Evolutionary conservation across 192 early-diverging fungal species (phyloP).

Genomic region (Linnemannia hyalina): DNA sequence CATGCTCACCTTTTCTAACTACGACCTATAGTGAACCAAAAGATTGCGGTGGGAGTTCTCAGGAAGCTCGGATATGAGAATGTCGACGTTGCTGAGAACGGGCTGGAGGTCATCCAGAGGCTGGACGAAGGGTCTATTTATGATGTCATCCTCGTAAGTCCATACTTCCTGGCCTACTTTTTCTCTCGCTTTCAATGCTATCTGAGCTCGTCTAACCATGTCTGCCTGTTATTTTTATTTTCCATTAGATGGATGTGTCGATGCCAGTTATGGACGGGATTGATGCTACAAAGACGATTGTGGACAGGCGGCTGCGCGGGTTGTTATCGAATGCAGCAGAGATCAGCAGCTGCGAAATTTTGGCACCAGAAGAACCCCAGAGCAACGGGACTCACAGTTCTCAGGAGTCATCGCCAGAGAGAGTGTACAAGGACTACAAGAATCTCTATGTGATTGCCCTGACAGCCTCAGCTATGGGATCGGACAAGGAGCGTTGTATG

Average conservation of each 20-base stretch:
- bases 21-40: conserved; percentile 61
- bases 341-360: neutral
- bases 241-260: conserved; percentile 59
- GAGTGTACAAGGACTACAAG: conserved; percentile 36
- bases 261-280: conserved; percentile 67
- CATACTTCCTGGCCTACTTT: neutral
- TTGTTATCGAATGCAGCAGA: conserved; percentile 9
- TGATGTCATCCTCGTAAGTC: conserved; percentile 62
- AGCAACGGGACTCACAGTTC: neutral
- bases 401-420: neutral
- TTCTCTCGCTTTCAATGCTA: neutral
- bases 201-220: neutral
- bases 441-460: conserved; percentile 69
- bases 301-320: conserved; percentile 37
- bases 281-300: conserved; percentile 57
- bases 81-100: conserved; percentile 64
- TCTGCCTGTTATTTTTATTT: neutral
- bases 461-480: conserved; percentile 64
- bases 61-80: conserved; percentile 63
- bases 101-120: conserved; percentile 61
- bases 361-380: neutral
- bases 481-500: conserved; percentile 66
- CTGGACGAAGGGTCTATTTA: conserved; percentile 54
- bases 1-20: neutral
- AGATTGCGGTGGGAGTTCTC: conserved; percentile 65